Evolutionary conservation across 768 basidiomycete genomes (phyloP), one percentile per base, ranked within the genome.

Genomic region (Boletus pseudopeckii): DNA sequence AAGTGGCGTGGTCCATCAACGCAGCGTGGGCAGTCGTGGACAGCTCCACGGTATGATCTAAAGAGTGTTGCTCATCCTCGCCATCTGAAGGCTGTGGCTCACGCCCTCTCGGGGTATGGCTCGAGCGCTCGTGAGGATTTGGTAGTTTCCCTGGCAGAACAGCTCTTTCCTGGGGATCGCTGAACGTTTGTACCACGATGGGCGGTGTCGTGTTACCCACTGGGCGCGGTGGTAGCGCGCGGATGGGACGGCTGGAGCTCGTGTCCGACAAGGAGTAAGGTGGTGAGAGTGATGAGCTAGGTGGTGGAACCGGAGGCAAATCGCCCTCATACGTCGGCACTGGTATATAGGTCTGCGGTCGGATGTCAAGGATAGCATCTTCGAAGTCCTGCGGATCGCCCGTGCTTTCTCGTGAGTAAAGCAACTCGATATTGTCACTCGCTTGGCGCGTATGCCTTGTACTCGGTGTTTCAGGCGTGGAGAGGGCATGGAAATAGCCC

Each of bases 191-290:
- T 28, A 39, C 20, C n/a, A 44, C 28, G n/a, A 11, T 20, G 14
- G 44, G 45, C 8, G 47, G 33, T 14, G 33, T 39, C 18, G 18
- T 7, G 33, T 33, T 45, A 38, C 13, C 37, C 18, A 34, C 52
- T 1, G 70, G 69, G 30, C 64, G 69, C 7, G 66, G 66, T 28
- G 70, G 70, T 32, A 72, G 58, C n/a, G 68, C 64, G 20, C 69
- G 66, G 43, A 72, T 24, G 13, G 58, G 57, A 36, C 50, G 68
- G 15, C 39, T 43, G 28, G 60, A 48, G 37, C 53, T 39, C 22
- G 45, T 58, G 9, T 62, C 62, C 40, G 54, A 48, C 41, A 37
- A 18, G 7, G 53, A 33, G 28, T 42, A 40, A 22, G 56, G 33
- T 32, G 61, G 52, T 32, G 61, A 55, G 30, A 33, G 26, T n/a